Evolutionary conservation across 2,329 filamentous ascomycete genomes (phyloP), one percentile per base, ranked within the genome.

Genomic region (Chaetomiaceae sp.): DNA sequence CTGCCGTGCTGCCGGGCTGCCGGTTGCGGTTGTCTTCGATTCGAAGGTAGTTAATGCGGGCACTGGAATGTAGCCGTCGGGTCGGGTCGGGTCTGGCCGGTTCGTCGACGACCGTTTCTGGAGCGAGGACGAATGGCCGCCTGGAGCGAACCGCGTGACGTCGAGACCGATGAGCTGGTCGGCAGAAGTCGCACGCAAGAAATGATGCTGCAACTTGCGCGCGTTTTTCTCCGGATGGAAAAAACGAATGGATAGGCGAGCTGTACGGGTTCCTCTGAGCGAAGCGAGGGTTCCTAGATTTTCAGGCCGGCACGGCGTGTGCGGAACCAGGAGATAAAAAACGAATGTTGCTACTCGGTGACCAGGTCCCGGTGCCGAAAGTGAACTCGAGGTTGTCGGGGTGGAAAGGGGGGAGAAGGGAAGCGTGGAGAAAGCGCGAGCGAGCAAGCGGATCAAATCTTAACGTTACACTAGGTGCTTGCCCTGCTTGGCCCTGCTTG

Each of bases 161-260:
- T 32, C 4, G 12, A 32, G 34, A 35, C n/a, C 42, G 42, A 39
- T 39, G 20, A 29, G 35, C 27, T 12, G 27, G 29, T 14, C 15
- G 7, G 29, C n/a, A 14, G 4, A n/a, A 32, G 29, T n/a, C 7
- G 29, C n/a, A 32, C 6, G 29, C 6, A 30, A n/a, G 14, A 32
- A 32, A 32, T 14, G 14, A 30, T 30, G 15, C 38, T 37, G 38
- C 18, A 41, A 32, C 20, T 40, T 29, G n/a, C n/a, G n/a, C n/a
- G 42, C 29, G 30, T 26, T 36, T 36, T 15, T 22, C 38, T 24
- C 11, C n/a, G n/a, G n/a, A n/a, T n/a, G n/a, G n/a, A n/a, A n/a
- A n/a, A 47, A 43, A 44, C 43, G 48, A 42, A 45, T 47, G 48
- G 40, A 43, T 36, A 50, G 37, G 47, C 42, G 33, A 38, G 33